phyloP scores from a whole-genome alignment of 2,329 filamentous ascomycete species.

The Cladosporium sp. region DNA sequence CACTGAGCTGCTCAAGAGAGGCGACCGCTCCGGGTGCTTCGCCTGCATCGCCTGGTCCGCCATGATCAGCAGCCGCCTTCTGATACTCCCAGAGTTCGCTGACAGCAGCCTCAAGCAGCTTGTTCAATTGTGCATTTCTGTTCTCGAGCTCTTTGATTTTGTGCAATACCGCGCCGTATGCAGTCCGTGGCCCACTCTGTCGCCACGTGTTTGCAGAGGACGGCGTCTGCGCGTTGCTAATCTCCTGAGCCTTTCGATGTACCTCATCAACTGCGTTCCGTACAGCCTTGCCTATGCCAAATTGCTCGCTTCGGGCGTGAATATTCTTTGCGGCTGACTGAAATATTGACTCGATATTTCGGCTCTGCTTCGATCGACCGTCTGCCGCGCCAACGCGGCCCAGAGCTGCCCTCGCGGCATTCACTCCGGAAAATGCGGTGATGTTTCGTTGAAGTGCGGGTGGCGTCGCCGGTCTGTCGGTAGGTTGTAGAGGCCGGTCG shows the following conservation, averaged over 20 bases:
- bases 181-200: slow-evolving; percentile 45
- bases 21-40: slow-evolving; percentile 23
- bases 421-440: slow-evolving; percentile 34
- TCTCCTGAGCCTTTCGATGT: slow-evolving; percentile 69
- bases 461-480: slow-evolving; percentile 32
- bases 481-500: slow-evolving; percentile 40
- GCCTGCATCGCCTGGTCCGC: slow-evolving; percentile 33
- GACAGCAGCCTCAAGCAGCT: slow-evolving; percentile 68
- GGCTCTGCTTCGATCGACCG: slow-evolving; percentile 13
- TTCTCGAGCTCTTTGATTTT: slow-evolving; percentile 57
- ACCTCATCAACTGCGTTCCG: slow-evolving; percentile 81
- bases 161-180: slow-evolving; percentile 30
- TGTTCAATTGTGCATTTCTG: slow-evolving; percentile 66
- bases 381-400: slow-evolving; percentile 15
- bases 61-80: slow-evolving; percentile 43
- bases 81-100: slow-evolving; percentile 63
- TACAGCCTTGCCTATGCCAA: slow-evolving; percentile 77
- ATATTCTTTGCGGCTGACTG: slow-evolving; percentile 76
- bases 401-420: slow-evolving; percentile 18
- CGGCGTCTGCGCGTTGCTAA: slow-evolving; percentile 52
- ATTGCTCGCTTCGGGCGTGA: slow-evolving; percentile 69
- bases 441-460: slow-evolving; percentile 38
- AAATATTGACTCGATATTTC: slow-evolving; percentile 67
- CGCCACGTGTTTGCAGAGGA: slow-evolving; percentile 33
- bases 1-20: slow-evolving; percentile 44